A percentile compares a stretch with the other conserved stretches of the same genome.
phyloP scores from a whole-genome alignment of 176 grass and related monocot species.

The Carex cristatella region DNA sequence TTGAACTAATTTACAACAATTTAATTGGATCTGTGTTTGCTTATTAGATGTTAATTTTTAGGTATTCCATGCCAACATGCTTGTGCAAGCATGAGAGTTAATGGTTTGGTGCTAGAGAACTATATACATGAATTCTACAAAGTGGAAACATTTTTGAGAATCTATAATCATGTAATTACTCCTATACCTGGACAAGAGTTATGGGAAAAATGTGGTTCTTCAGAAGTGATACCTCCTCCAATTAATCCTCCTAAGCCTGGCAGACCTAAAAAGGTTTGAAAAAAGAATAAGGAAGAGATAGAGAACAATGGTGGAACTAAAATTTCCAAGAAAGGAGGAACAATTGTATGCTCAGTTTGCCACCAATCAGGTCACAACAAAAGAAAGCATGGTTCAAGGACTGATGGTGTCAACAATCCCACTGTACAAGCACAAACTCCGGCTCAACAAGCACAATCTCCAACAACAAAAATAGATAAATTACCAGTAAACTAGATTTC shows the following conservation, averaged over 20 bases:
- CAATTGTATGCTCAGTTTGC: neutral
- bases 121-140: neutral
- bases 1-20: neutral
- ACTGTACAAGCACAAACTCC: neutral
- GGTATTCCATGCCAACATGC: slow-evolving; percentile 19
- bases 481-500: neutral
- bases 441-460: neutral
- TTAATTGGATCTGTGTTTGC: neutral
- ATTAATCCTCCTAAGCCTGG: neutral
- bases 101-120: neutral
- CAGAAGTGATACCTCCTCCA: neutral
- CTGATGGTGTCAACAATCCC: neutral
- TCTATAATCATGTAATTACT: neutral
- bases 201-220: neutral
- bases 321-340: neutral
- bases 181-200: neutral
- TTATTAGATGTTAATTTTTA: neutral
- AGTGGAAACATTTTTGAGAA: neutral
- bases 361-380: neutral
- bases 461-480: neutral
- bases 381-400: neutral
- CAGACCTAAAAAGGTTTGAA: neutral
- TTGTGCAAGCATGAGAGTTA: neutral
- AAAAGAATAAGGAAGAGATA: neutral
- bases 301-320: neutral